Conservation (phyloP, 257 asterid species). For the Ilex asprella region DNA sequence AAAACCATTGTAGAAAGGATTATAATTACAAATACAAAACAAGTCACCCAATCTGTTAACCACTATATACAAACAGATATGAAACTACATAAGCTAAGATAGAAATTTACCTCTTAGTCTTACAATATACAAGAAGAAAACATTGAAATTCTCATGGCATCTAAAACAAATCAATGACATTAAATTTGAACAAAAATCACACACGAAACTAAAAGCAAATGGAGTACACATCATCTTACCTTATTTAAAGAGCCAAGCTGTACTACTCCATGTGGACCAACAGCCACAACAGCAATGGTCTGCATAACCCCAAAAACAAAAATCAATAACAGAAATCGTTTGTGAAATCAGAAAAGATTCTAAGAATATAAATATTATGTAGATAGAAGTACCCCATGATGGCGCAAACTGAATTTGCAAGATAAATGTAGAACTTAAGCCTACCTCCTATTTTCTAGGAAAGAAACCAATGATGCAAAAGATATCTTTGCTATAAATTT, state of each 20-base stretch:
- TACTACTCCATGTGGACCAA: slow-evolving; percentile 2
- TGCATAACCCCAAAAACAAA: neutral
- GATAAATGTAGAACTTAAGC: neutral
- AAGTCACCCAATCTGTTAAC: too few relatives aligned
- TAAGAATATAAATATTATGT: neutral
- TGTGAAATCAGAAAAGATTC: neutral
- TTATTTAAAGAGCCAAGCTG: slow-evolving; percentile 3
- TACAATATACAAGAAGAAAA: neutral
- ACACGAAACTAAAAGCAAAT: neutral
- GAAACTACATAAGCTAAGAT: neutral
- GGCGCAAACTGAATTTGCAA: neutral
- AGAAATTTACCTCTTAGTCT: neutral
- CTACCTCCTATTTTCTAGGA: neutral
- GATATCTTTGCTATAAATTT: neutral
- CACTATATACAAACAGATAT: neutral
- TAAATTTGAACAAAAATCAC: neutral
- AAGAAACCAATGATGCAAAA: too few relatives aligned
- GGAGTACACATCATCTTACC: neutral
- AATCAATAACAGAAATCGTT: neutral
- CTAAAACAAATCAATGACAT: neutral
- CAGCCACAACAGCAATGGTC: neutral
- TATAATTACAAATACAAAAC: too few relatives aligned
- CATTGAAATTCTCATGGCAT: neutral
- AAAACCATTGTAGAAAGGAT: too few relatives aligned
- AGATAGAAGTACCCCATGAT: neutral